These are phyloP conservation scores for Echria macrotheca DNA, from an alignment of 495 filamentous ascomycete species.

Conservation along the genomic window DNA sequence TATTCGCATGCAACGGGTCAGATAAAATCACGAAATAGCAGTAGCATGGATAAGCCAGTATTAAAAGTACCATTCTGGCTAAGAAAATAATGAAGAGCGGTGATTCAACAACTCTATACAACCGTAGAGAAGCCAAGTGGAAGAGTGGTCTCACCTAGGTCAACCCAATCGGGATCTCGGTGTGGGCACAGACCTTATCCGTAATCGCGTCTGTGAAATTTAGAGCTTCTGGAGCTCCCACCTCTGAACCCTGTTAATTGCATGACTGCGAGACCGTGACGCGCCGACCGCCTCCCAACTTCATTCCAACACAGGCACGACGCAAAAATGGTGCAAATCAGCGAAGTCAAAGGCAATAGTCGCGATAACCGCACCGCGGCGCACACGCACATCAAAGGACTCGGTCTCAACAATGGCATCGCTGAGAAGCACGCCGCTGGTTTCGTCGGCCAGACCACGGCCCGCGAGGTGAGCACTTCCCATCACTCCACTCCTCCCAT, in stretches of 20 bases:
- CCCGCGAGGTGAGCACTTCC: conserved; percentile 64
- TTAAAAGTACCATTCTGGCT: no score
- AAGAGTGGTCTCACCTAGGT: conserved; percentile 6
- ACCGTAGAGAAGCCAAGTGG: no score
- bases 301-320: not conserved
- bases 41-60: no score
- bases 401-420: conserved; percentile 81
- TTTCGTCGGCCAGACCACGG: conserved; percentile 83
- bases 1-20: conserved; percentile 9
- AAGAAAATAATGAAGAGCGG: no score
- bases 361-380: conserved; percentile 94
- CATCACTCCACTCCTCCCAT: not conserved
- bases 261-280: not conserved
- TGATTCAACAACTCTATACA: no score
- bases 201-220: conserved; percentile 16
- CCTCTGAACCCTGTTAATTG: conserved; percentile 5
- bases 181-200: conserved; percentile 12
- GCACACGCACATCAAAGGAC: conserved; percentile 93
- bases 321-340: conserved; percentile 77
- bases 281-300: not conserved
- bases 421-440: conserved; percentile 71
- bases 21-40: no score
- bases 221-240: conserved; percentile 22
- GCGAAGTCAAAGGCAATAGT: conserved; percentile 90
- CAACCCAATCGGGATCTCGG: not conserved